Percentiles rank a stretch among this genome's conserved stretches.
phyloP scores from a whole-genome alignment of 1,284 basidiomycete genomes.

The Athelia sp. region DNA sequence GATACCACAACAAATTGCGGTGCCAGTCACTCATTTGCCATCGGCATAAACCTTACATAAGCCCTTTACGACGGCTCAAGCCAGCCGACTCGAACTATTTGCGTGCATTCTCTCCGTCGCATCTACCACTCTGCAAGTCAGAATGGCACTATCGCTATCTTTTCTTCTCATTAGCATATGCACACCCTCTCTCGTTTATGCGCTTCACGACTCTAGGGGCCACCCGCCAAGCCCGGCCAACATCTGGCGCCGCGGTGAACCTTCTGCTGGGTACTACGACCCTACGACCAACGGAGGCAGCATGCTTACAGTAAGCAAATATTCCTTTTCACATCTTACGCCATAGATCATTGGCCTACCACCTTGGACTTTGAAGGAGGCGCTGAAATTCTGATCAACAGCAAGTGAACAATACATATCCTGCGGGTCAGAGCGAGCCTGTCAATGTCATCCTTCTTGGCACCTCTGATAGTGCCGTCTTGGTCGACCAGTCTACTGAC shows the following conservation, averaged over 20 bases:
- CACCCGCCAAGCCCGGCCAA: conserved; percentile 33
- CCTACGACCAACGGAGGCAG: conserved; percentile 32
- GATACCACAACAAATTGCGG: no score
- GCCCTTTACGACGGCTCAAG: no score
- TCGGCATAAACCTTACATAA: no score
- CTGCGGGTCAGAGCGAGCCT: conserved; percentile 81
- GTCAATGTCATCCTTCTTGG: conserved; percentile 86
- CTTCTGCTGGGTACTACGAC: conserved; percentile 33
- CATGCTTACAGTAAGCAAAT: conserved; percentile 35
- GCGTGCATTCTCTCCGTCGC: not conserved
- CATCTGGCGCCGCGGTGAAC: conserved; percentile 35
- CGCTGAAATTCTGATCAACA: conserved; percentile 16
- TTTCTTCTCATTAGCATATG: not conserved
- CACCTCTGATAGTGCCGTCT: conserved; percentile 68
- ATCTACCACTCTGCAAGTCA: not conserved
- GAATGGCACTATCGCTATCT: not conserved
- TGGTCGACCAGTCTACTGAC: conserved; percentile 54
- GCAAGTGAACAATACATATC: conserved; percentile 60
- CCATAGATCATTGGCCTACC: not conserved
- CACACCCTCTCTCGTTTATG: conserved; percentile 1
- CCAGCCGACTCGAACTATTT: no score
- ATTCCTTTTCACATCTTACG: no score
- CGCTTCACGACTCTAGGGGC: conserved; percentile 26
- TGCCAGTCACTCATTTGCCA: no score
- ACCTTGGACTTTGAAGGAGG: not conserved